Percentiles rank a stretch among this genome's conserved stretches.
These are phyloP conservation scores for Sequoiadendron giganteum DNA, from an alignment of 75 land plant species.

Conservation along the genomic window DNA sequence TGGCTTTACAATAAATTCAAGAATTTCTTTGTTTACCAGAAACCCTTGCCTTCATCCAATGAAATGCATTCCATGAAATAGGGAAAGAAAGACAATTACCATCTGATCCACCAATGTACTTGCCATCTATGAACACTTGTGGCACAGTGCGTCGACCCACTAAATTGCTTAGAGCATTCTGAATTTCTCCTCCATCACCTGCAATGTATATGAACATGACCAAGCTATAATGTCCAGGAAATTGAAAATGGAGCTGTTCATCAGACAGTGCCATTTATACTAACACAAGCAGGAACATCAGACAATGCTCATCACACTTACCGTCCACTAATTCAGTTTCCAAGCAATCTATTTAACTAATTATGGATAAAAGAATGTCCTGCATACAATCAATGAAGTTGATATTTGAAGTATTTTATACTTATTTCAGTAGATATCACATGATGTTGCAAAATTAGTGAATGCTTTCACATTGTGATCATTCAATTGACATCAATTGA, in stretches of 20 bases:
- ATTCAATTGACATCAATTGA: no score
- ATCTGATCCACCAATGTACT: slow-evolving; percentile 98
- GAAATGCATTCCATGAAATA: background rate
- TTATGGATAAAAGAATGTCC: background rate
- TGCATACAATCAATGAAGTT: background rate
- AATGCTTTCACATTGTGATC: background rate
- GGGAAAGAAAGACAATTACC: slow-evolving; percentile 39
- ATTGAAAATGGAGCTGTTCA: background rate
- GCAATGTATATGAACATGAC: slow-evolving; percentile 11
- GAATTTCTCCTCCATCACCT: slow-evolving; percentile 92
- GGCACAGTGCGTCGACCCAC: slow-evolving; percentile 98
- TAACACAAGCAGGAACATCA: background rate
- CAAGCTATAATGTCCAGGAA: background rate
- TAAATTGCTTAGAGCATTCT: slow-evolving; percentile 60
- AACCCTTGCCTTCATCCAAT: background rate
- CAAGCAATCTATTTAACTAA: background rate
- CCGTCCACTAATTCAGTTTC: background rate
- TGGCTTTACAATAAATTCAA: background rate
- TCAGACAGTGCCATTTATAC: background rate
- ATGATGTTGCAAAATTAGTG: background rate
- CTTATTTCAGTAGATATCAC: background rate
- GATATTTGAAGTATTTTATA: background rate
- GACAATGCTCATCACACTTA: background rate
- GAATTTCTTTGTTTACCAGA: background rate
- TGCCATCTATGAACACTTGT: slow-evolving; percentile 92